Evolutionary conservation across 2,329 filamentous ascomycete species (phyloP).

Genomic region (Lecanosticta acicola): DNA sequence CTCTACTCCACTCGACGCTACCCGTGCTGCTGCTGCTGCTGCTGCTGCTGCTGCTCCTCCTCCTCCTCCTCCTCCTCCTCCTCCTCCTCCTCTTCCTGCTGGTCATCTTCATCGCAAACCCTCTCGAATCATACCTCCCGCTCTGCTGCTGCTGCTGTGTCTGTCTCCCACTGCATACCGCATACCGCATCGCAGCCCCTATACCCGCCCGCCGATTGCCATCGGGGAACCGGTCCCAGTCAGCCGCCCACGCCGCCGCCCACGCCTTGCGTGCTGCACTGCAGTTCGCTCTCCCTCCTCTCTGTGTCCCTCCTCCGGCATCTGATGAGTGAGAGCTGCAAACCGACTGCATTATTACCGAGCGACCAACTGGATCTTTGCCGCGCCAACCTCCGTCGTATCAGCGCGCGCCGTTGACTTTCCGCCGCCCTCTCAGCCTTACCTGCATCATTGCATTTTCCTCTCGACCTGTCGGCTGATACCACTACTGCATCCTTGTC

Average conservation of each 20-base stretch:
- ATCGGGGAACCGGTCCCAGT: too few species aligned
- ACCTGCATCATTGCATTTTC: conserved; percentile 1
- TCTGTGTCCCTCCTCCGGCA: too few species aligned
- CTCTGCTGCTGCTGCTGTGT: not conserved
- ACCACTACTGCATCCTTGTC: conserved; percentile 1
- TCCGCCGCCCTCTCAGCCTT: not conserved
- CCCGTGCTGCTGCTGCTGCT: not conserved
- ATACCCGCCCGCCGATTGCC: too few species aligned
- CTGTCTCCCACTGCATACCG: too few species aligned
- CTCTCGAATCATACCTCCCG: not conserved
- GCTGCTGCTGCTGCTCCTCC: not conserved
- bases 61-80: not conserved
- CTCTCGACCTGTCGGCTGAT: not conserved
- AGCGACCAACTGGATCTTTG: not conserved
- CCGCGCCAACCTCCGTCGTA: not conserved
- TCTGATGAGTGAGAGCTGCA: too few species aligned
- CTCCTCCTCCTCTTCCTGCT: not conserved
- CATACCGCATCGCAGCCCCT: too few species aligned
- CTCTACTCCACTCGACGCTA: too few species aligned
- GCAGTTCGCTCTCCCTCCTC: too few species aligned
- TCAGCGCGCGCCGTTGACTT: not conserved
- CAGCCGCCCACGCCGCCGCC: too few species aligned
- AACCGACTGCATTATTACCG: not conserved
- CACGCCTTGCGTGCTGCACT: too few species aligned
- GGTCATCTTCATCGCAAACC: not conserved